Evolutionary conservation across 177 flowering plant species (phyloP).

Genomic region (Tripterygium wilfordii): DNA sequence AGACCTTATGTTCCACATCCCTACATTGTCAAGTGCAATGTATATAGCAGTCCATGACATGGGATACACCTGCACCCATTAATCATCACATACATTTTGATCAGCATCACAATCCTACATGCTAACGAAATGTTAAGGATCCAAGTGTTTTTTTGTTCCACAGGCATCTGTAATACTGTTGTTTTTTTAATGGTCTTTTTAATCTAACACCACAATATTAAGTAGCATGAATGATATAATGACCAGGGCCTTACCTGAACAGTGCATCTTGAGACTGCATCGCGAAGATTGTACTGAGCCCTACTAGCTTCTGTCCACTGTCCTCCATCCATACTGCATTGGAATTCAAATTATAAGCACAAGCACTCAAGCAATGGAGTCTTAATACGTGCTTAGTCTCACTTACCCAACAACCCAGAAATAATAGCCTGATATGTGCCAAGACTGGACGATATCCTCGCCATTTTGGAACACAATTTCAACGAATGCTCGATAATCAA

Average conservation of each 20-base stretch:
- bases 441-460: constrained; percentile 68
- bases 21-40: constrained; percentile 80
- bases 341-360: too few species aligned
- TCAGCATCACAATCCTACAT: too few species aligned
- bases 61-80: constrained; percentile 81
- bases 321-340: constrained; percentile 93
- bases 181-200: too few species aligned
- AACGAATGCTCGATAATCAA: constrained; percentile 58
- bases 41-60: constrained; percentile 90
- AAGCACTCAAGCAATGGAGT: too few species aligned
- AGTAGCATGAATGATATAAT: too few species aligned
- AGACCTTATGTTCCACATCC: constrained; percentile 95
- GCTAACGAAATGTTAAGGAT: too few species aligned
- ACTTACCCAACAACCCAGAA: constrained; percentile 98
- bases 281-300: constrained; percentile 72
- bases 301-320: constrained; percentile 63
- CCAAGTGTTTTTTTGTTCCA: background rate
- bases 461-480: constrained; percentile 72
- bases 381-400: too few species aligned
- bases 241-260: constrained; percentile 48
- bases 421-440: constrained; percentile 79
- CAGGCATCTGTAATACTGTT: too few species aligned
- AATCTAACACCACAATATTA: too few species aligned
- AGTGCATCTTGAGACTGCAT: constrained; percentile 78
- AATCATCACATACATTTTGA: background rate